These are phyloP conservation scores for Penicillium vulpinum DNA, from an alignment of 2,329 filamentous ascomycete species.

Conservation along the genomic window DNA sequence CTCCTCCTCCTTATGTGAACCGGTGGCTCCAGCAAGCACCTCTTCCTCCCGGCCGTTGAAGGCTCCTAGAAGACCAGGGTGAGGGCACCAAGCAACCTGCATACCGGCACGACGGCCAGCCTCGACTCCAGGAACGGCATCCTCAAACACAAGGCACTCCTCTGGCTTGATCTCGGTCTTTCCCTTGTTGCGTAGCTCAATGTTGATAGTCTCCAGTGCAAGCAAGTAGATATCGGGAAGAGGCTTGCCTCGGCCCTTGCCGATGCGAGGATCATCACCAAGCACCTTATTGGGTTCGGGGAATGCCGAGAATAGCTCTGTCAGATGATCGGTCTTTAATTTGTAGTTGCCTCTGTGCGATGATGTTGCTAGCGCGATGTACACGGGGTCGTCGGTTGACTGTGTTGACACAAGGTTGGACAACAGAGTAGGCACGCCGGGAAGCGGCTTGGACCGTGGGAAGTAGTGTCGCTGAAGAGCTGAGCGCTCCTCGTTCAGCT, in stretches of 20 bases:
- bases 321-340: slow-evolving; percentile 67
- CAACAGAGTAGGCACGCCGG: slow-evolving; percentile 73
- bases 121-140: slow-evolving; percentile 90
- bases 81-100: slow-evolving; percentile 90
- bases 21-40: slow-evolving; percentile 79
- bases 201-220: slow-evolving; percentile 82
- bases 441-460: slow-evolving; percentile 70
- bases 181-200: slow-evolving; percentile 59
- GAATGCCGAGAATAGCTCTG: slow-evolving; percentile 60
- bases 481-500: slow-evolving; percentile 63
- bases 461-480: slow-evolving; percentile 72
- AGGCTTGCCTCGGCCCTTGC: slow-evolving; percentile 82
- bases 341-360: slow-evolving; percentile 70
- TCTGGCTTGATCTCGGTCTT: slow-evolving; percentile 68
- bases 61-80: slow-evolving; percentile 73
- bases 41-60: slow-evolving; percentile 74
- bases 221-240: slow-evolving; percentile 92
- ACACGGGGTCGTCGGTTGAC: slow-evolving; percentile 52
- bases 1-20: slow-evolving; percentile 63
- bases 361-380: slow-evolving; percentile 85
- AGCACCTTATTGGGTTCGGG: slow-evolving; percentile 70
- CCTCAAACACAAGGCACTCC: slow-evolving; percentile 95
- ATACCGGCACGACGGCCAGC: slow-evolving; percentile 87
- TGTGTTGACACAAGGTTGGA: slow-evolving; percentile 35
- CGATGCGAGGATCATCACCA: slow-evolving; percentile 80